A percentile compares a stretch with the other conserved stretches of the same genome.
Evolutionary conservation across 225 moss, liverwort and hornwort species (phyloP).

Genomic region (Physcomitrium patens): DNA sequence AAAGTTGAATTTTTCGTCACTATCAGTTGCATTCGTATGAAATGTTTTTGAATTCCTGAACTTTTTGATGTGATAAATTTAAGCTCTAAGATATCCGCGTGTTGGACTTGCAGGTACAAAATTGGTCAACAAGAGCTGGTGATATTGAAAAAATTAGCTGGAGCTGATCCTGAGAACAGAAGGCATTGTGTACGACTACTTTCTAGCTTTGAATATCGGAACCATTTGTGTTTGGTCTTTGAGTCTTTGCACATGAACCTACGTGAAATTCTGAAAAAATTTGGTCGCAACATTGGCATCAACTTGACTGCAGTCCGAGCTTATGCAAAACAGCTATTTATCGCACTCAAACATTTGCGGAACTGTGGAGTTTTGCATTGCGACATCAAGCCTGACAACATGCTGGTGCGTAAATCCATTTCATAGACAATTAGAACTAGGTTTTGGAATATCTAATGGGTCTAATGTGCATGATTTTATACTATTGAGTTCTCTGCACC

Average conservation of each 20-base stretch:
- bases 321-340: slow-evolving; percentile 98
- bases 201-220: slow-evolving; percentile 99
- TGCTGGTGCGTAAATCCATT: slow-evolving; percentile 71
- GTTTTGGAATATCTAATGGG: neutral
- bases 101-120: slow-evolving; percentile 77
- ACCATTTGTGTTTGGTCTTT: slow-evolving; percentile 99
- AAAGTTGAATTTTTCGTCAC: neutral
- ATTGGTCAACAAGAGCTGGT: slow-evolving; percentile 97
- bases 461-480: no score
- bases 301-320: slow-evolving; percentile 97
- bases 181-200: slow-evolving; percentile 99
- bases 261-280: slow-evolving; percentile 98
- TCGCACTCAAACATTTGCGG: slow-evolving; percentile 94
- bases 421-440: neutral
- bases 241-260: slow-evolving; percentile 99
- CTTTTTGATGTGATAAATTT: neutral
- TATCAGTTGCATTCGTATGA: slow-evolving; percentile 1
- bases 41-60: neutral
- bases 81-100: neutral
- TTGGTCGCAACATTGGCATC: slow-evolving; percentile 99
- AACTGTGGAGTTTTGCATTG: slow-evolving; percentile 99
- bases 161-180: slow-evolving; percentile 99
- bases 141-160: slow-evolving; percentile 93
- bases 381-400: slow-evolving; percentile 99
- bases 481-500: no score